phyloP scores from a whole-genome alignment of 495 filamentous ascomycete genomes.

The Penicillium turbatum region DNA sequence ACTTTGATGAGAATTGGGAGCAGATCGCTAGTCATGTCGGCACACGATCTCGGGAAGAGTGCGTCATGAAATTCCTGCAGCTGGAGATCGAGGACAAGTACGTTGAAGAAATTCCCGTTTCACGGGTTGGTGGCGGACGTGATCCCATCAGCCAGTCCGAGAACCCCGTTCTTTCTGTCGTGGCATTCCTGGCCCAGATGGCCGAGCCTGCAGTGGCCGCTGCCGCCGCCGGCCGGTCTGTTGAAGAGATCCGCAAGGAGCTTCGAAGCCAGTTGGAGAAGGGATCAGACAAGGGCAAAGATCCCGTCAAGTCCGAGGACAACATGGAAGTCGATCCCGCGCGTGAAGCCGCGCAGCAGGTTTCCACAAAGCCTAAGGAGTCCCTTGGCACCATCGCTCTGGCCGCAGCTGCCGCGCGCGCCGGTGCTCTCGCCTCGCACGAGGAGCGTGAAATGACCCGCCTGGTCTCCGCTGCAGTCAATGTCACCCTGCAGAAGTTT shows the following conservation, averaged over 20 bases:
- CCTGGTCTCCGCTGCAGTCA: conserved; percentile 79
- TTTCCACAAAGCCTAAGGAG: conserved; percentile 32
- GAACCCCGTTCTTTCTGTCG: conserved; percentile 92
- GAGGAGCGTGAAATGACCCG: conserved; percentile 95
- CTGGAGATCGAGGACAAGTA: conserved; percentile 89
- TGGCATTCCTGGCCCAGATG: conserved; percentile 85
- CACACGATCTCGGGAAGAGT: conserved; percentile 90
- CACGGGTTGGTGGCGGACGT: conserved; percentile 64
- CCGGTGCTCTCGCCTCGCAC: conserved; percentile 84
- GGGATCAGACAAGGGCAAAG: conserved; percentile 50
- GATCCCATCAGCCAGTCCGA: conserved; percentile 84
- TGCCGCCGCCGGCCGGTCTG: conserved; percentile 77
- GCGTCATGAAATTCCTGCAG: conserved; percentile 91
- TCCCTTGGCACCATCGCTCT: conserved; percentile 74
- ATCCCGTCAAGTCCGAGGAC: conserved; percentile 58
- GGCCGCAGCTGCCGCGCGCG: conserved; percentile 76
- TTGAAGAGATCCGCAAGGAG: conserved; percentile 75
- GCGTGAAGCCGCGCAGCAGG: conserved; percentile 25
- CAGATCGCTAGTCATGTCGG: conserved; percentile 87
- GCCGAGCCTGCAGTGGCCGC: conserved; percentile 84
- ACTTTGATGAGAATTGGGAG: conserved; percentile 92
- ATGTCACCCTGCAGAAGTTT: conserved; percentile 76
- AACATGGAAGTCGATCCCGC: conserved; percentile 62
- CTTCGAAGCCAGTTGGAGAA: conserved; percentile 70
- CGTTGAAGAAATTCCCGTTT: conserved; percentile 66